Evolutionary conservation across 169 alveolate genomes (phyloP).

Genomic region (Prorocentrum cordatum): DNA sequence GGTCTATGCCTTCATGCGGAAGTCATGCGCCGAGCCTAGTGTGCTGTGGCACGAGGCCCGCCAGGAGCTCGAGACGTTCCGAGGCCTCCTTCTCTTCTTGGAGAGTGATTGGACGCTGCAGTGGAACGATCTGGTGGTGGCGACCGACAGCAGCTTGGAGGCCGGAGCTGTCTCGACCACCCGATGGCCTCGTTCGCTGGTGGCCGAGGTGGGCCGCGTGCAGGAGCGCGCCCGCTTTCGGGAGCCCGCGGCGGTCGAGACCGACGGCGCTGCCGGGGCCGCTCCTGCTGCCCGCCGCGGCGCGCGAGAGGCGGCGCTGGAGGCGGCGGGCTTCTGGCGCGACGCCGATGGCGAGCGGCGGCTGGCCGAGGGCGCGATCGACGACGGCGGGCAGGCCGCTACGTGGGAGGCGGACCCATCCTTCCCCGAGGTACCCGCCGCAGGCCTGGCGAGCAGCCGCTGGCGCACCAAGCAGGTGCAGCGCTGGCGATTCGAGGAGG

Average conservation of each 20-base stretch:
- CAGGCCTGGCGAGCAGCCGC: neutral
- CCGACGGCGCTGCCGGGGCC: too few relatives aligned
- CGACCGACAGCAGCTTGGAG: neutral
- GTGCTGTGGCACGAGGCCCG: neutral
- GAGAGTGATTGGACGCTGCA: neutral
- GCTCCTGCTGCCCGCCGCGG: neutral
- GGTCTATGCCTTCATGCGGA: neutral
- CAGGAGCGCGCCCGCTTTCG: conserved; percentile 7
- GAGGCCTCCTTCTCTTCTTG: neutral
- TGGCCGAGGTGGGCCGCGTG: neutral
- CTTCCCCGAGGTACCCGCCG: neutral
- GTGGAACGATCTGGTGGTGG: neutral
- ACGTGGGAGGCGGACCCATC: neutral
- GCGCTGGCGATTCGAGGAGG: neutral
- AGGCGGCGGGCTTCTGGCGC: neutral
- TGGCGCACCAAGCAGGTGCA: conserved; percentile 1
- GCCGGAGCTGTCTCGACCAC: neutral
- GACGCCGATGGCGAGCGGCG: neutral
- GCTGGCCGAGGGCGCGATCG: neutral
- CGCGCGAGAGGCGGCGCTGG: neutral
- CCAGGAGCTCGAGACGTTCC: neutral
- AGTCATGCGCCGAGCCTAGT: neutral
- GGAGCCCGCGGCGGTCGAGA: too few relatives aligned
- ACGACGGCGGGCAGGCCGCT: neutral
- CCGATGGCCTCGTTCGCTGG: neutral